These are phyloP conservation scores for Tilletia walkeri DNA, from an alignment of 1,284 basidiomycete genomes.

Conservation along the genomic window DNA sequence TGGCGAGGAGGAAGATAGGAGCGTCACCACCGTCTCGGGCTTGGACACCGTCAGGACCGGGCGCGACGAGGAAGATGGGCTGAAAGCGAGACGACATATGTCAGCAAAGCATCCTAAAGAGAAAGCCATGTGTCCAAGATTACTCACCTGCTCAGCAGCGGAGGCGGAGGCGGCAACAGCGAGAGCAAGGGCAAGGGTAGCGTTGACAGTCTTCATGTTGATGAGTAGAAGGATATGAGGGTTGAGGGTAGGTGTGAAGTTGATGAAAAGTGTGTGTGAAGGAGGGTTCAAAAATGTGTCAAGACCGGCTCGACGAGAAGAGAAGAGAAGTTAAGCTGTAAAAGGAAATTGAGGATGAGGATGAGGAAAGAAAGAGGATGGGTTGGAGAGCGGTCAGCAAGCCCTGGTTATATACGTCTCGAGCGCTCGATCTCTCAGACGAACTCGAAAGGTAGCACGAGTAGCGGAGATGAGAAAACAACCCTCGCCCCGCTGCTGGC, in stretches of 20 bases:
- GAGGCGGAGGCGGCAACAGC: slow-evolving; percentile 7
- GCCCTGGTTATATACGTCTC: neutral
- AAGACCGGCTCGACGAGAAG: slow-evolving; percentile 14
- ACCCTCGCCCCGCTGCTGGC: too few relatives aligned
- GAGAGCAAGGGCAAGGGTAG: neutral
- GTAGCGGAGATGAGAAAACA: neutral
- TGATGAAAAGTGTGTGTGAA: neutral
- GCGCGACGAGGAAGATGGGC: neutral
- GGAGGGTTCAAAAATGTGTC: neutral
- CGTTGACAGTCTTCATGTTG: slow-evolving; percentile 1
- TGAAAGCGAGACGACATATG: neutral
- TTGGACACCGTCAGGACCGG: neutral
- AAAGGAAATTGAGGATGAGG: neutral
- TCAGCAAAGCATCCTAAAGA: neutral
- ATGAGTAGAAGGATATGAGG: neutral
- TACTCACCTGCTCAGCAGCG: neutral
- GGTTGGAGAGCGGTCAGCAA: neutral
- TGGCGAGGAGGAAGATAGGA: neutral
- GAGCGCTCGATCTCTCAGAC: neutral
- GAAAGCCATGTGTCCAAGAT: neutral
- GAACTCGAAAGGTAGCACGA: neutral
- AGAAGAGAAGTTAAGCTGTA: neutral
- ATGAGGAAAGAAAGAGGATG: neutral
- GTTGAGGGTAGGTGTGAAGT: neutral
- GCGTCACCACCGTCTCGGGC: neutral